These are phyloP conservation scores for Wickerhamomyces ciferrii DNA, from an alignment of 805 yeast genomes.

Conservation along the genomic window DNA sequence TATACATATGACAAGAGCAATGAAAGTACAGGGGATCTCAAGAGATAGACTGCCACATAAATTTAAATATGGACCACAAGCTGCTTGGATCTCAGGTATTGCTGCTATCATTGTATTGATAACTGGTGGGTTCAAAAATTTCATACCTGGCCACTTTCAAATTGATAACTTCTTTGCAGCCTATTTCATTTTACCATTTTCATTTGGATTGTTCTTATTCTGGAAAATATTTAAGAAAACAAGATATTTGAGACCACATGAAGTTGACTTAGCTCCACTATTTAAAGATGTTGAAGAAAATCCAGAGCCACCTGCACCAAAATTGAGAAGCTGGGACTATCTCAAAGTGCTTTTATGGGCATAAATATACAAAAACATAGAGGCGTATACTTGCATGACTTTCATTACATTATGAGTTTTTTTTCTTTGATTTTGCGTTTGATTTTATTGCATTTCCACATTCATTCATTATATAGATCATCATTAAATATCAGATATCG, in stretches of 20 bases:
- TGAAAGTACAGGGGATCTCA: slow-evolving; percentile 31
- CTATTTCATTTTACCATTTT: slow-evolving; percentile 23
- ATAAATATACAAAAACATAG: neutral
- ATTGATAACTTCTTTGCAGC: slow-evolving; percentile 10
- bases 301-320: slow-evolving; percentile 22
- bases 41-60: slow-evolving; percentile 16
- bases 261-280: slow-evolving; percentile 34
- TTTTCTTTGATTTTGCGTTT: too few species aligned
- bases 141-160: slow-evolving; percentile 26
- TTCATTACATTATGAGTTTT: neutral
- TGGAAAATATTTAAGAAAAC: slow-evolving; percentile 31
- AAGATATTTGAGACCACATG: slow-evolving; percentile 26
- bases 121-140: slow-evolving; percentile 31
- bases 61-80: slow-evolving; percentile 14
- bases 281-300: slow-evolving; percentile 26
- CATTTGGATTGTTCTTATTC: slow-evolving; percentile 22
- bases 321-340: slow-evolving; percentile 14
- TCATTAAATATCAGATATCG: too few species aligned
- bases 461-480: neutral
- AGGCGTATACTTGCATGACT: neutral
- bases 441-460: neutral
- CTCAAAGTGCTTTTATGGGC: slow-evolving; percentile 4
- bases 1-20: slow-evolving; percentile 26
- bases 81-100: slow-evolving; percentile 28
- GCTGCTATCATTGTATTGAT: slow-evolving; percentile 23